Conservation (phyloP, 108 stramenopile species). For the Seminavis robusta region DNA sequence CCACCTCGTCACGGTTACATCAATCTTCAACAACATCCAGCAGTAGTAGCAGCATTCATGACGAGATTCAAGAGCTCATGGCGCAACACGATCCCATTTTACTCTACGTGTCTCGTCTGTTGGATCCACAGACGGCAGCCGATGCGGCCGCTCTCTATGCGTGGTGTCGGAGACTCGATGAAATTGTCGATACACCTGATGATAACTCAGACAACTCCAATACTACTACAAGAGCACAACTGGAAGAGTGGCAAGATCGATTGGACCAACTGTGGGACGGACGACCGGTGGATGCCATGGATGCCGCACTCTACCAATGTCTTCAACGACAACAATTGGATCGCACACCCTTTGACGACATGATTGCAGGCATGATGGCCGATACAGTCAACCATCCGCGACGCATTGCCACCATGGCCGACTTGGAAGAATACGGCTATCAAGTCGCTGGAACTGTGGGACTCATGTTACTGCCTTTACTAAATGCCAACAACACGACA, state of each 20-base stretch:
- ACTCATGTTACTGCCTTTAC: conserved; percentile 17
- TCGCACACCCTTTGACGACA: conserved; percentile 14
- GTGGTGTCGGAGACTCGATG: conserved; percentile 23
- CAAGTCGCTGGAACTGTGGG: conserved; percentile 31
- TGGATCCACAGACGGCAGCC: too few species aligned
- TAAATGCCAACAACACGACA: conserved; percentile 2
- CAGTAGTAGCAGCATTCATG: too few species aligned
- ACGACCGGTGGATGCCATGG: conserved; percentile 11
- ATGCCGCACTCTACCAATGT: conserved; percentile 6
- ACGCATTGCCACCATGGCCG: conserved; percentile 14
- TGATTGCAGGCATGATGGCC: conserved; percentile 21
- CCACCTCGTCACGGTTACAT: too few species aligned
- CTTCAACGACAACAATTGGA: conserved; percentile 9
- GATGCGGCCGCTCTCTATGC: conserved; percentile 24
- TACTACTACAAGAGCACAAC: too few species aligned
- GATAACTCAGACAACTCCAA: too few species aligned
- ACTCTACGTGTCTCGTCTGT: conserved; percentile 6
- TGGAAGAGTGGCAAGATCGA: too few species aligned
- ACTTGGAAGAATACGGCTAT: conserved; percentile 25
- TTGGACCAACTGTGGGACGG: too few species aligned
- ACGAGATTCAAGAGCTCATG: conserved; percentile 14
- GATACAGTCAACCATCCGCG: conserved; percentile 11
- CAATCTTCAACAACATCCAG: too few species aligned
- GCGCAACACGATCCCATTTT: conserved; percentile 12
- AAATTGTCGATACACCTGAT: too few species aligned